phyloP scores from a whole-genome alignment of 73 alveolate species.

The Uronychia binucleata region DNA sequence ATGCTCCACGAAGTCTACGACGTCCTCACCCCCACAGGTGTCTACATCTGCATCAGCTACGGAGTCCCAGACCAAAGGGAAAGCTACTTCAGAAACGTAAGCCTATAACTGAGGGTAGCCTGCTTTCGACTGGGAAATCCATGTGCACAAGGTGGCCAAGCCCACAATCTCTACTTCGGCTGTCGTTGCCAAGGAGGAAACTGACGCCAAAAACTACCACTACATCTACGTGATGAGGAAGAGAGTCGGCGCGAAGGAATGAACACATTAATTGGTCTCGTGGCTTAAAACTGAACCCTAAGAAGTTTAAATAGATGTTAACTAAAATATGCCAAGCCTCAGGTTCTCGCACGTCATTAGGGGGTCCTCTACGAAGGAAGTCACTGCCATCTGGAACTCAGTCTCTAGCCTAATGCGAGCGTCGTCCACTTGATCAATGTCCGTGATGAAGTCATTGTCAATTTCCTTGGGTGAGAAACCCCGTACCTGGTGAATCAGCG shows the following conservation, averaged over 20 bases:
- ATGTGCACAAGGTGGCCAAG: constrained; percentile 92
- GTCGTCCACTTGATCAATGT: constrained; percentile 2
- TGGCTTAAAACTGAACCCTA: background rate
- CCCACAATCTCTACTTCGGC: constrained; percentile 88
- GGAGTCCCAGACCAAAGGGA: constrained; percentile 94
- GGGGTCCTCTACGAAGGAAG: background rate
- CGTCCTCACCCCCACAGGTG: constrained; percentile 96
- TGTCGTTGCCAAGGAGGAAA: constrained; percentile 91
- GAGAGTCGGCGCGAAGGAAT: constrained; percentile 56
- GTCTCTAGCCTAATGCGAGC: background rate
- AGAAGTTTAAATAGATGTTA: background rate
- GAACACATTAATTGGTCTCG: background rate
- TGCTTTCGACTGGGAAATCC: constrained; percentile 79
- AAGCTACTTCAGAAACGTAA: constrained; percentile 70
- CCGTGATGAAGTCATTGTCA: constrained; percentile 9
- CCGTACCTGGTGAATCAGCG: background rate
- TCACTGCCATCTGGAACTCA: background rate
- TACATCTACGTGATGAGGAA: constrained; percentile 90
- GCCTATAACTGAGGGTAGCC: constrained; percentile 61
- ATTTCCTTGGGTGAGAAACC: background rate
- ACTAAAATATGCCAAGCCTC: background rate
- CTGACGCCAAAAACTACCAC: constrained; percentile 93
- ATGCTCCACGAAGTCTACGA: constrained; percentile 91
- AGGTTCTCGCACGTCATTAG: background rate
- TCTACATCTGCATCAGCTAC: constrained; percentile 90